Percentiles rank a stretch among this genome's conserved stretches.
Conservation (phyloP, 2,329 filamentous ascomycete species). For the Alternaria triticina region DNA sequence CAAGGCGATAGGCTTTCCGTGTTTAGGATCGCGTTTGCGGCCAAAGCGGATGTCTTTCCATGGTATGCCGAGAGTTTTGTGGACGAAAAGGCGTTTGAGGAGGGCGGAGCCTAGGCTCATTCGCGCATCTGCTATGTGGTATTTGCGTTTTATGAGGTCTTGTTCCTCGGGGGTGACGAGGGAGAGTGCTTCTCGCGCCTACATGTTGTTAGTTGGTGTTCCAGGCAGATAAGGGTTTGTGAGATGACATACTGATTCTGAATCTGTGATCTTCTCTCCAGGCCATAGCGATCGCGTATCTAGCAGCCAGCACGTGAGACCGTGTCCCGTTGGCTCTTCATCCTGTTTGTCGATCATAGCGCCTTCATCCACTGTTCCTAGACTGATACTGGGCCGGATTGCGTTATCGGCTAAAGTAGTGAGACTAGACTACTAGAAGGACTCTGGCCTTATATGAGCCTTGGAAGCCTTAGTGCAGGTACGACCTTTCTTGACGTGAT, state of each 20-base stretch:
- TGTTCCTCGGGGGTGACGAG: slow-evolving; percentile 61
- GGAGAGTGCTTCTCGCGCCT: slow-evolving; percentile 53
- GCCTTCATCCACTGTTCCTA: neutral
- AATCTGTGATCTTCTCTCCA: slow-evolving; percentile 50
- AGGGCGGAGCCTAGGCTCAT: slow-evolving; percentile 75
- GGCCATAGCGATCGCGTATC: slow-evolving; percentile 57
- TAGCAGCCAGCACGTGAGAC: slow-evolving; percentile 57
- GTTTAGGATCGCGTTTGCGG: slow-evolving; percentile 59
- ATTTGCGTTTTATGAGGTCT: slow-evolving; percentile 64
- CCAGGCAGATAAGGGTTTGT: neutral
- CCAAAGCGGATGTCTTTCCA: slow-evolving; percentile 67
- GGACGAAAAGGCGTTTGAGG: slow-evolving; percentile 74
- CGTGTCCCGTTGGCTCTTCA: slow-evolving; percentile 14
- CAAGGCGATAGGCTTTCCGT: slow-evolving; percentile 60
- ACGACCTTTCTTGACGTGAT: neutral
- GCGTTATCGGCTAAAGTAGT: slow-evolving; percentile 1
- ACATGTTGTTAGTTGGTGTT: neutral
- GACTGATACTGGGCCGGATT: neutral
- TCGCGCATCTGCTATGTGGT: slow-evolving; percentile 74
- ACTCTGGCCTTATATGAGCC: slow-evolving; percentile 1
- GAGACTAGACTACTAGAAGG: neutral
- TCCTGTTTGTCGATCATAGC: slow-evolving; percentile 19
- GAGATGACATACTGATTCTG: slow-evolving; percentile 12
- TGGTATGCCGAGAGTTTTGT: slow-evolving; percentile 62
- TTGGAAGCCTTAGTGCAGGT: neutral